Percentiles rank a stretch among this genome's conserved stretches.
phyloP scores from a whole-genome alignment of 1,139 yeast species.

The Sugiyamaella xylanicola region DNA sequence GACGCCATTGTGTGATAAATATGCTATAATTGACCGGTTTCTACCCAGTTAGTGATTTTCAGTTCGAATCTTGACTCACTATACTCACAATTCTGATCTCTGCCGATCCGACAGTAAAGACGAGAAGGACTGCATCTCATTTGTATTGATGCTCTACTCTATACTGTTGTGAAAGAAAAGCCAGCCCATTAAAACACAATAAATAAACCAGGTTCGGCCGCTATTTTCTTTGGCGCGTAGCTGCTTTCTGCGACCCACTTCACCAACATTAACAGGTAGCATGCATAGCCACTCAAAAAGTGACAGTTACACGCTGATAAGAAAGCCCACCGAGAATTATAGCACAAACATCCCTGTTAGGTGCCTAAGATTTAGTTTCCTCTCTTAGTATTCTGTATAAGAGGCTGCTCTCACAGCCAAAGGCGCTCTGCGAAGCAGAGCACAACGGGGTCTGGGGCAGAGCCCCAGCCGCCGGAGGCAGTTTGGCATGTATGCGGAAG shows the following conservation, averaged over 20 bases:
- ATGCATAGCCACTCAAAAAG: neutral
- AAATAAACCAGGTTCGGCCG: neutral
- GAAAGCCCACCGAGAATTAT: too few species aligned
- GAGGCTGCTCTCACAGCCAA: neutral
- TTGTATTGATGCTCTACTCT: neutral
- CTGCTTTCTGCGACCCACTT: neutral
- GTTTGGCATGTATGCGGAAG: neutral
- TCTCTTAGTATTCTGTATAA: too few species aligned
- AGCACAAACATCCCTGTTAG: too few species aligned
- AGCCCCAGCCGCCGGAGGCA: constrained; percentile 11
- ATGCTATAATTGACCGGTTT: constrained; percentile 39
- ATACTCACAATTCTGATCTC: constrained; percentile 33
- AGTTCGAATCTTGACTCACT: too few species aligned
- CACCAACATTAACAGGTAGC: neutral
- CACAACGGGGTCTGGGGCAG: neutral
- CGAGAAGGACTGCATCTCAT: constrained; percentile 23
- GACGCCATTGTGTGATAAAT: constrained; percentile 32
- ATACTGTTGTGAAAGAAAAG: too few species aligned
- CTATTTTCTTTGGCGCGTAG: neutral
- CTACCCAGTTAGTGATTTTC: constrained; percentile 19
- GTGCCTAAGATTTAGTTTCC: too few species aligned
- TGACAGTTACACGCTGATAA: too few species aligned
- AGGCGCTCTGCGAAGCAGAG: neutral
- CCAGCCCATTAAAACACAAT: neutral
- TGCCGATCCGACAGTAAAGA: constrained; percentile 34